Evolutionary conservation across 2,329 filamentous ascomycete species (phyloP).

Genomic region (Ascocoryne sarcoides): DNA sequence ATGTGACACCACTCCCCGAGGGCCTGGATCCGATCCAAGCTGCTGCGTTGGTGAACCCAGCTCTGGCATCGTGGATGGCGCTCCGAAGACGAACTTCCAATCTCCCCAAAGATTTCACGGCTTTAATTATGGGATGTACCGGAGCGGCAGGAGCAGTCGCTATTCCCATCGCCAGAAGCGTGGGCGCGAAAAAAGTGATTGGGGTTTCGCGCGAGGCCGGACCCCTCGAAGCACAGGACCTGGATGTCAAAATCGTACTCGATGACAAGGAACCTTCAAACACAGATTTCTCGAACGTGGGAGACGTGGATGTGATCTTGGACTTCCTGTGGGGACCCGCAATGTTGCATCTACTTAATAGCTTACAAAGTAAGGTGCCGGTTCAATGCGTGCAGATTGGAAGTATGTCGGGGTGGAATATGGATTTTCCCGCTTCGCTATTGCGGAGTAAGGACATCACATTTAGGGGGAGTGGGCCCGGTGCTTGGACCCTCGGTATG

Average conservation of each 20-base stretch:
- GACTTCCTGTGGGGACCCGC: slow-evolving; percentile 48
- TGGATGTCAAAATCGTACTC: slow-evolving; percentile 38
- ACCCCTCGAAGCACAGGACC: slow-evolving; percentile 33
- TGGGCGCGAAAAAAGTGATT: slow-evolving; percentile 42
- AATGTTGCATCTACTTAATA: slow-evolving; percentile 33
- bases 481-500: slow-evolving; percentile 32
- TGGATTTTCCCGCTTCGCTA: slow-evolving; percentile 30
- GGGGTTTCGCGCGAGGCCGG: slow-evolving; percentile 41
- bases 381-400: slow-evolving; percentile 48
- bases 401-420: slow-evolving; percentile 10
- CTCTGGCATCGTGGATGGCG: slow-evolving; percentile 50
- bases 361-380: slow-evolving; percentile 33
- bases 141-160: slow-evolving; percentile 43
- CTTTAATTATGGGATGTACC: slow-evolving; percentile 44
- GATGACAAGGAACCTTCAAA: slow-evolving; percentile 31
- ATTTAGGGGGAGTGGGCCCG: slow-evolving; percentile 37
- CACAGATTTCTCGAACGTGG: slow-evolving; percentile 39
- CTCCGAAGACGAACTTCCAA: slow-evolving; percentile 35
- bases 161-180: slow-evolving; percentile 36
- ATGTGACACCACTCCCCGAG: slow-evolving; percentile 35
- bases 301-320: slow-evolving; percentile 43
- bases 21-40: slow-evolving; percentile 39
- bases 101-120: slow-evolving; percentile 36
- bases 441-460: slow-evolving; percentile 42
- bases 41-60: slow-evolving; percentile 47